phyloP scores from a whole-genome alignment of 352 stramenopile species.

The Phytophthora nicotianae region DNA sequence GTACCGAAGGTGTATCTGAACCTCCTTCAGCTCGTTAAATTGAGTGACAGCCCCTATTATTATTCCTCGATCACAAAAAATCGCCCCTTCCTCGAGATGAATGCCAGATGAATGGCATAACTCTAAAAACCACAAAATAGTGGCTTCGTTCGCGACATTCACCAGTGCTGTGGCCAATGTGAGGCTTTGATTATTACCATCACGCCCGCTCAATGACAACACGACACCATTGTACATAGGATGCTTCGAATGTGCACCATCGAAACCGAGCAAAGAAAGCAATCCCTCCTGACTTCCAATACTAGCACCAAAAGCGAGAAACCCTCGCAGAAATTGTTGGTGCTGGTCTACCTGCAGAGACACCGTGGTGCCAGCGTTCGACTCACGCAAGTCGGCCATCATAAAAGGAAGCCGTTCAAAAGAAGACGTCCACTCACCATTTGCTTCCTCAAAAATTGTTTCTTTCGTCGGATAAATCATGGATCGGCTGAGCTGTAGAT shows the following conservation, averaged over 20 bases:
- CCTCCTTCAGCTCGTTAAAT: not conserved
- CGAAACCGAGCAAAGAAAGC: slow-evolving; percentile 12
- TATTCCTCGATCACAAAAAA: slow-evolving; percentile 1
- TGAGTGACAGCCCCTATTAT: not conserved
- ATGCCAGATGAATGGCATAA: slow-evolving; percentile 1
- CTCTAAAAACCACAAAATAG: slow-evolving; percentile 12
- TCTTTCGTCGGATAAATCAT: slow-evolving; percentile 18
- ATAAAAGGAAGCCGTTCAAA: slow-evolving; percentile 9
- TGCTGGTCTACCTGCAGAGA: slow-evolving; percentile 11
- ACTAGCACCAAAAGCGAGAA: slow-evolving; percentile 5
- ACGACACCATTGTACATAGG: slow-evolving; percentile 9
- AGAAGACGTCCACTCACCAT: slow-evolving; percentile 4
- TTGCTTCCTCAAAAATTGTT: not conserved
- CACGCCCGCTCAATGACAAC: not conserved
- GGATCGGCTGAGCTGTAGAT: not conserved
- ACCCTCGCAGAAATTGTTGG: slow-evolving; percentile 7
- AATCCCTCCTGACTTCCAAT: not conserved
- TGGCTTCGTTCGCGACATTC: slow-evolving; percentile 3
- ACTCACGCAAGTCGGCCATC: not conserved
- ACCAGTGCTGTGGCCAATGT: slow-evolving; percentile 1
- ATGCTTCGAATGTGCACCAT: slow-evolving; percentile 18
- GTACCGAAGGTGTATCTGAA: not conserved
- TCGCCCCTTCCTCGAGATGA: not conserved
- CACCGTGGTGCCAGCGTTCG: slow-evolving; percentile 4
- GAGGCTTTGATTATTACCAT: slow-evolving; percentile 12